Evolutionary conservation across 306 rosid species (phyloP).

Genomic region (Pyrus pyrifolia): DNA sequence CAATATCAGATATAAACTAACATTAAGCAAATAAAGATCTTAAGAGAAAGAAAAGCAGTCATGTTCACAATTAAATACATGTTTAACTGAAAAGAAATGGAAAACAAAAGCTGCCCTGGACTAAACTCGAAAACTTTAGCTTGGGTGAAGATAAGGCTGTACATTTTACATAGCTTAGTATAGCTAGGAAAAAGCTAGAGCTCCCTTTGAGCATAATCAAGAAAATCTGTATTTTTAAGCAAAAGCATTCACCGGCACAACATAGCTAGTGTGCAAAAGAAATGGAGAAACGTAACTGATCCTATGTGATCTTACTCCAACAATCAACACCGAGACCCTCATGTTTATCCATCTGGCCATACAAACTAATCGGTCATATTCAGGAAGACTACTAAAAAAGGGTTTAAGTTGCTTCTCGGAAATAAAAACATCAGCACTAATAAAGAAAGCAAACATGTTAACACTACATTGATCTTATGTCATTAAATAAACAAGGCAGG

Average conservation of each 20-base stretch:
- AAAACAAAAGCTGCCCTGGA: not conserved
- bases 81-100: not conserved
- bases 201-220: not conserved
- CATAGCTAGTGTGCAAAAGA: not conserved
- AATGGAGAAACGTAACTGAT: not conserved
- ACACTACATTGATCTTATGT: not conserved
- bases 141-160: not conserved
- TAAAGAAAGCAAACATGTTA: not conserved
- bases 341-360: not conserved
- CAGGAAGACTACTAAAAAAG: not conserved
- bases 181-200: not conserved
- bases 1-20: constrained; percentile 20
- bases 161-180: not conserved
- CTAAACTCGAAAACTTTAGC: not conserved
- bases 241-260: not conserved
- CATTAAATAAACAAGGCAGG: not conserved
- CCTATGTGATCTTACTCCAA: not conserved
- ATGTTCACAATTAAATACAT: not conserved
- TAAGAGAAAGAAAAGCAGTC: constrained; percentile 1
- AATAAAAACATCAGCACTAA: not conserved
- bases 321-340: not conserved
- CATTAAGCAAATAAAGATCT: constrained; percentile 14
- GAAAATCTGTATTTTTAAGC: not conserved
- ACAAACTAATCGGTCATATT: not conserved
- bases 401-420: not conserved